Evolutionary conservation across 2,329 filamentous ascomycete species (phyloP).

Genomic region (Colletotrichum paranaense): DNA sequence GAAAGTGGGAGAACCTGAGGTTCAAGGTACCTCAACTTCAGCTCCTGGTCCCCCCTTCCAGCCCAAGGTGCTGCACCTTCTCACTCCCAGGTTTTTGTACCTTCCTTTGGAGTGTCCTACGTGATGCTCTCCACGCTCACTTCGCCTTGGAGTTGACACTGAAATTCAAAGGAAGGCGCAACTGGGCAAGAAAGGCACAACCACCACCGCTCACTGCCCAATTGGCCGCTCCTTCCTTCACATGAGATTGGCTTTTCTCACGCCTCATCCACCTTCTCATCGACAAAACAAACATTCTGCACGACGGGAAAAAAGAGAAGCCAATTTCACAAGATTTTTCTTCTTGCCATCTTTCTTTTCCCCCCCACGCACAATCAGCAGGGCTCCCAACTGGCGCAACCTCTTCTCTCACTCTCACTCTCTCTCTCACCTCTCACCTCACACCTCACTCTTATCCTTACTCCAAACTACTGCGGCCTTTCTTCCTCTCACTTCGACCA

Average conservation of each 20-base stretch:
- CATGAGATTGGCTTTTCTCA: not conserved
- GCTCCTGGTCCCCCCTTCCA: not conserved
- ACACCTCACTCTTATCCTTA: not conserved
- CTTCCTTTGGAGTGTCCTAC: constrained; percentile 14
- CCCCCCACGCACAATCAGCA: not conserved
- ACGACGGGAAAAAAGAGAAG: not conserved
- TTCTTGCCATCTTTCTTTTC: constrained; percentile 5
- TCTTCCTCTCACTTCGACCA: constrained; percentile 19
- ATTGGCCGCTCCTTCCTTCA: constrained; percentile 18
- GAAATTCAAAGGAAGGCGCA: constrained; percentile 11
- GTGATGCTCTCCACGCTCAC: constrained; percentile 26
- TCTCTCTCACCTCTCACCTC: constrained; percentile 8
- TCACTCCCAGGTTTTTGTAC: not conserved
- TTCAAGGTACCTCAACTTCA: not conserved
- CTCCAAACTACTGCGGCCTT: not conserved
- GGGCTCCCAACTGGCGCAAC: not conserved
- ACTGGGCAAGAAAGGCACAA: not conserved
- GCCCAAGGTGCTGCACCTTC: not conserved
- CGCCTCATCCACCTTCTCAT: not conserved
- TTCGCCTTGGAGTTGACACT: constrained; percentile 15
- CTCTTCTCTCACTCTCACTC: not conserved
- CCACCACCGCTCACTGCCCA: constrained; percentile 3
- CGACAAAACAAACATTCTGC: constrained; percentile 2
- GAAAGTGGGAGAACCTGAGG: not conserved
- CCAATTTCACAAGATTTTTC: constrained; percentile 6